Base-by-base conservation (phyloP, 176 grass and related monocot species). In the Bonia amplexicaulis region DNA sequence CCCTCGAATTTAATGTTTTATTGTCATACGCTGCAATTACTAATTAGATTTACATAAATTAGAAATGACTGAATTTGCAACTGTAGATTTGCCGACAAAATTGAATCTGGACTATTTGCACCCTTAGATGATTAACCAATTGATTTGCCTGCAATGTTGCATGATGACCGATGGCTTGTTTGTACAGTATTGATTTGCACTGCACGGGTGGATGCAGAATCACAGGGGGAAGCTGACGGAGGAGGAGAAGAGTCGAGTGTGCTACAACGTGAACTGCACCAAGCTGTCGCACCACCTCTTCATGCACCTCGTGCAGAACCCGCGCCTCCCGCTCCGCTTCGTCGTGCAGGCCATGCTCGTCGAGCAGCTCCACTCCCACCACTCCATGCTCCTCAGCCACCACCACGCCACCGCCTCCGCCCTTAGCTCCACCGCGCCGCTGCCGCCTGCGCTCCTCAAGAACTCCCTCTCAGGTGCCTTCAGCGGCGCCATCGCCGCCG, bases 291-390 rank as follows among this genome's bases (percentile, higher is more conserved):
- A 86, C 35, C 69, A 83, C 67, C 49, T 91, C 37, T 95, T 99
- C 83, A 88, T 96, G 88, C 91, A 99, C 86, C 89, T 99, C 23
- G 93, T 99, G 25, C 96, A 99, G 60, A 99, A 99, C 86, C 96
- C 96, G 17, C 88, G 91, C 48, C 96, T 99, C 40, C 96, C 96
- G 3, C 91, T 99, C 77, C 96, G 96, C 39, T 99, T 99, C 88
- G 88, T 99, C 71, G 93, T 99, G 70, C 96, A 99, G 92, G 96
- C 96, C 83, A 96, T 99, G 96, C 90, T 99, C 72, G 77, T 94
- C 26, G 93, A 99, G 84, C 96, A 99, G 90, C 96, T 96, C 52
- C 91, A 92, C 37, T 93, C 96, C 59, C 96, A 95, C 61, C 88
- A 92, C 86, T 90, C 87, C 45, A 76, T 94, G 86, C 90, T 93